Conservation (phyloP, 2,329 filamentous ascomycete genomes). For the Colletotrichum sp. region DNA sequence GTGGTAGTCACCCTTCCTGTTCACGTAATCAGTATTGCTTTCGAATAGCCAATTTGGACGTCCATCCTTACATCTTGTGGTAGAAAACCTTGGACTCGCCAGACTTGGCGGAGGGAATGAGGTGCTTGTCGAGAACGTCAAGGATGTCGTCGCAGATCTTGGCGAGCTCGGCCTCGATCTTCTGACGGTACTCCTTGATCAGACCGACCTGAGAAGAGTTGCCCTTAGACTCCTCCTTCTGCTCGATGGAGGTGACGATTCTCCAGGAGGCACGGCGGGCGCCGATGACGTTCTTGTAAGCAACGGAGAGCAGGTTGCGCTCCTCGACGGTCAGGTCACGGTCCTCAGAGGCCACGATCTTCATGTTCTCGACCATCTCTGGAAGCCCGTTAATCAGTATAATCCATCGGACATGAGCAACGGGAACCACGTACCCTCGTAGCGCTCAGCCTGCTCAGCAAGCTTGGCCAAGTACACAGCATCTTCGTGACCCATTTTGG, state of each 20-base stretch:
- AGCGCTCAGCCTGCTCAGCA: constrained; percentile 99
- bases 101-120: constrained; percentile 92
- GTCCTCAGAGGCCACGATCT: constrained; percentile 90
- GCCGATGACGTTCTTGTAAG: constrained; percentile 99
- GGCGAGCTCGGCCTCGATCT: constrained; percentile 95
- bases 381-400: constrained; percentile 26
- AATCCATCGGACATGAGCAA: neutral
- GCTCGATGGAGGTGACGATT: constrained; percentile 98
- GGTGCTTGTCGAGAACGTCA: constrained; percentile 89
- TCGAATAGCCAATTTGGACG: neutral
- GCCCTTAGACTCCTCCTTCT: constrained; percentile 99
- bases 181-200: constrained; percentile 98
- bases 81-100: constrained; percentile 99
- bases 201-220: constrained; percentile 87
- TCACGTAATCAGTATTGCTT: neutral
- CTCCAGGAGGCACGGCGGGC: constrained; percentile 97
- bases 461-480: constrained; percentile 99
- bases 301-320: constrained; percentile 95
- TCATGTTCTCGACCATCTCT: constrained; percentile 99
- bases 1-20: constrained; percentile 99
- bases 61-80: constrained; percentile 90
- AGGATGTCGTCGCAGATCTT: constrained; percentile 99
- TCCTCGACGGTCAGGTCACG: constrained; percentile 89
- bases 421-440: constrained; percentile 78
- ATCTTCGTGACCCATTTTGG: constrained; percentile 98